Base-by-base conservation (phyloP, 2,329 filamentous ascomycete species). In the Aspergillus costaricaensis region DNA sequence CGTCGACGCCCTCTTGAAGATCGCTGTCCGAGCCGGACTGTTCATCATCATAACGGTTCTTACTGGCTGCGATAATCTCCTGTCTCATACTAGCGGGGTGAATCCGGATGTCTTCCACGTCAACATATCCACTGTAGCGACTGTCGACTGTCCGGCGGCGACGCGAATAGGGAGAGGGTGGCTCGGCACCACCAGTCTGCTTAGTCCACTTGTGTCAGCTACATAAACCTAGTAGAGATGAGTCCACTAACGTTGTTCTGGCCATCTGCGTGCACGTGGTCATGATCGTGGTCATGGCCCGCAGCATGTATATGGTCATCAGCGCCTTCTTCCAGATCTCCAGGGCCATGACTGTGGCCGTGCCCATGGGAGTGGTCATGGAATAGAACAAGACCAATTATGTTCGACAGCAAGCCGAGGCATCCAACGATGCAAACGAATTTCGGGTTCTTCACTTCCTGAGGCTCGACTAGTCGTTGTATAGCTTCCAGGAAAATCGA, bases 401-500 rank as follows among this genome's bases (percentile, higher is more conserved):
- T 84, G 72, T 99, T 99, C 32, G 93, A 97, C 7, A 88, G 83
- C 14, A 99, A 85, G 55, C 95, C 95, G 60, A 91, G 84, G 63
- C 85, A 92, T 43, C 95, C 95, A 55, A 99, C 95, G 64, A 95
- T 88, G 61, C 96, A 86, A 66, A 99, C 92, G 39, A 99, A 83
- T 69, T 89, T 85, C 1, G 95, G 93, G 70, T 96, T 91, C 54
- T 83, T 83, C 71, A 99, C 93, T 73, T 91, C 87, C 70, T 94
- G 93, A 7, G 93, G 92, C 70, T 98, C 92, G 72, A 98, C 85
- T 68, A 99, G 90, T 72, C 95, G 90, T 70, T 93, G 92, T 62
- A 97, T 85, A 15, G 95, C 95, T 78, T 99, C 95, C 70, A 99
- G 88, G 72, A 98, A 91, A 77, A 99, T 99, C 54, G 94, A 96